A percentile compares a stretch with the other conserved stretches of the same genome.
Conservation (phyloP, 108 stramenopile genomes). For the Pseudonitzschia pungens region DNA sequence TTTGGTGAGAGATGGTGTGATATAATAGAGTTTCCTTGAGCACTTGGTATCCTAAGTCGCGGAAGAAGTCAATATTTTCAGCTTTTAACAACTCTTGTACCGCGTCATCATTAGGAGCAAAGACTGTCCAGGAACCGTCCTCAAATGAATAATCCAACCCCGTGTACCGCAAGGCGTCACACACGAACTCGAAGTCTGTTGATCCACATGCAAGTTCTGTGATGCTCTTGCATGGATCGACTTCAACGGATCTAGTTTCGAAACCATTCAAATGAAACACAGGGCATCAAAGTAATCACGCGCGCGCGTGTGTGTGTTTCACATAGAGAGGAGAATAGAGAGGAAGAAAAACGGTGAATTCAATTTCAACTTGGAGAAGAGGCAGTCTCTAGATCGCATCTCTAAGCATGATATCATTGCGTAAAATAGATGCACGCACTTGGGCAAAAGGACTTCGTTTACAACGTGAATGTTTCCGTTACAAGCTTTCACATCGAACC, state of each 20-base stretch:
- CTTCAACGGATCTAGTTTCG: no score
- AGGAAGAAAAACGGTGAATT: not conserved
- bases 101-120: not conserved
- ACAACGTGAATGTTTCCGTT: conserved; percentile 10
- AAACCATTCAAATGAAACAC: no score
- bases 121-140: not conserved
- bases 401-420: not conserved
- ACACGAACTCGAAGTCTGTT: not conserved
- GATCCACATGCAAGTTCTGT: not conserved
- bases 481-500: conserved; percentile 3
- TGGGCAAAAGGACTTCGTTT: not conserved
- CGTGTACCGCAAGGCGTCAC: not conserved
- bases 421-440: not conserved
- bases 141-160: not conserved
- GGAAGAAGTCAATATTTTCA: not conserved
- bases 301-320: not conserved
- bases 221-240: not conserved
- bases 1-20: not conserved
- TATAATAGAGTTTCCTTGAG: conserved; percentile 1
- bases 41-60: not conserved
- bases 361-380: not conserved
- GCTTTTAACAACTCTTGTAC: not conserved
- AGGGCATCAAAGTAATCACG: no score
- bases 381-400: not conserved
- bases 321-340: not conserved